phyloP scores from a whole-genome alignment of 768 basidiomycete genomes.

The Imleria badia region DNA sequence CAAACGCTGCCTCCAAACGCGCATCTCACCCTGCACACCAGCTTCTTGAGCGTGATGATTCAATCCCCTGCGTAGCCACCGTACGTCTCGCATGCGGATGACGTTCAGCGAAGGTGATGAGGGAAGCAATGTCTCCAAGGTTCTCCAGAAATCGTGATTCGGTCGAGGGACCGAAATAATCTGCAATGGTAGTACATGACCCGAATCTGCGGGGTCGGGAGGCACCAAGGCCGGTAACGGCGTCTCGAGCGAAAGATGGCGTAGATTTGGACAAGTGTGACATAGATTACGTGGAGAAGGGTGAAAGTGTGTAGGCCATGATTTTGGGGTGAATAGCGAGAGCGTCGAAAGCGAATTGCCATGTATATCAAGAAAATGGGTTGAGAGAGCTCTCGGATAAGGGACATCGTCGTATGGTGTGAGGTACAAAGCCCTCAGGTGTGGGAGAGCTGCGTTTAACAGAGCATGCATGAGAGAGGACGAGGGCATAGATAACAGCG shows the following conservation, averaged over 20 bases:
- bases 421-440: constrained; percentile 60
- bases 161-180: constrained; percentile 80
- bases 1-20: constrained; percentile 67
- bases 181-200: constrained; percentile 42
- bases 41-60: constrained; percentile 63
- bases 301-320: constrained; percentile 61
- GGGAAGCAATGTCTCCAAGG: constrained; percentile 55
- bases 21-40: constrained; percentile 81
- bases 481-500: constrained; percentile 63
- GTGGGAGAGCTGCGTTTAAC: constrained; percentile 58
- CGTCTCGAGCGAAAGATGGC: constrained; percentile 70
- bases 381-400: constrained; percentile 55
- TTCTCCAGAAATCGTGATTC: constrained; percentile 52
- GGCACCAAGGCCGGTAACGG: constrained; percentile 57
- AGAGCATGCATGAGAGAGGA: constrained; percentile 64
- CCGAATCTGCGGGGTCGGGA: constrained; percentile 26
- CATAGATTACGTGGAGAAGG: constrained; percentile 53
- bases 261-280: constrained; percentile 50
- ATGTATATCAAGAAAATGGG: constrained; percentile 59
- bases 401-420: constrained; percentile 74
- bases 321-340: constrained; percentile 66
- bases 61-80: constrained; percentile 72
- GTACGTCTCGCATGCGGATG: constrained; percentile 64
- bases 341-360: constrained; percentile 59
- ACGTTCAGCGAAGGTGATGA: constrained; percentile 54